Base-by-base conservation (phyloP, 345 rosid genomes). In the Populus pruinosa region DNA sequence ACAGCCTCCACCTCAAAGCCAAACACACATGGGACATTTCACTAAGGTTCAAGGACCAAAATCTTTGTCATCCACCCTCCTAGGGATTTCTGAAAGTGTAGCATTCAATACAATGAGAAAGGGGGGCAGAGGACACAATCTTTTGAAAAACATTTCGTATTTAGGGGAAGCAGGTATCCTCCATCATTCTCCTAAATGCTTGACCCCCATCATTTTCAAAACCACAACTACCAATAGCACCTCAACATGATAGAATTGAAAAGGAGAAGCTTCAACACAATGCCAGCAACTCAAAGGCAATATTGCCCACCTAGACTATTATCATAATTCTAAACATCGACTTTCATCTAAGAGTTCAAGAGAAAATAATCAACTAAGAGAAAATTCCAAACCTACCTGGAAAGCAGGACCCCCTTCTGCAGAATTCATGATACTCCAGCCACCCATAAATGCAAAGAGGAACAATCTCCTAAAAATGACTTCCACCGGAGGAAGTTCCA, bases 361-460 rank as follows among this genome's bases (percentile, higher is more conserved):
- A 35, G 2, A 18, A 38, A 12, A 56, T 23, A n/a, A 27, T 73
- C 39, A 82, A 47, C 21, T 64, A 70, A 43, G 50, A 73, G 49
- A 63, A 79, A 63, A 61, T 36, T n/a, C 8, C 69, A 69, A 84
- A 79, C 89, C 76, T 80, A 96, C 99, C 98, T 96, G 98, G 83
- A 96, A 96, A 16, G 98, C 99, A 80, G 99, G 99, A 78, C 99
- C 99, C 74, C 97, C 95, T 83, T 93, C 99, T 1, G 98, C 92
- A 66, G 98, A 91, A 85, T 92, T 96, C 91, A 91, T 88, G 82
- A 96, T 93, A 84, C 99, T 96, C 99, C 99, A 96, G 80, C 93
- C 98, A 86, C 92, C 99, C 98, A 96, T 90, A 89, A 93, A 93
- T 9, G 97, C 97, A 80, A 96, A 96, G 56, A 94, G 98, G 77